phyloP scores from a whole-genome alignment of 305 asterid genomes.

The Nicotiana rustica region DNA sequence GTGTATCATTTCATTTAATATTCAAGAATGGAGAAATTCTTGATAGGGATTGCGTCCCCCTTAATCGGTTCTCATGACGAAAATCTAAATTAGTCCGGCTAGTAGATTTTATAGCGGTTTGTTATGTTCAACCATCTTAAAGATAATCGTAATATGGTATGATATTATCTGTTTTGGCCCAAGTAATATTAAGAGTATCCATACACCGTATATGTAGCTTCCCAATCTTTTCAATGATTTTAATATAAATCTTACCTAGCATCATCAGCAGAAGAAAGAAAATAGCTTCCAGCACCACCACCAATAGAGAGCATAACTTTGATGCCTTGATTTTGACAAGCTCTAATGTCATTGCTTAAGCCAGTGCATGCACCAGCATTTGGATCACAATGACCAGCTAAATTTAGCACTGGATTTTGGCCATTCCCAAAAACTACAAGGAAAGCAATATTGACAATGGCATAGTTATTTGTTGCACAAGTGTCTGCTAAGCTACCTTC shows the following conservation, averaged over 20 bases:
- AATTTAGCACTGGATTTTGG: slow-evolving; percentile 40
- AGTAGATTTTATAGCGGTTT: background rate
- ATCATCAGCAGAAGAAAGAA: slow-evolving; percentile 41
- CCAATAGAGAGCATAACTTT: slow-evolving; percentile 48
- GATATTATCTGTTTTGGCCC: too few species aligned
- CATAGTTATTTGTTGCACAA: slow-evolving; percentile 36
- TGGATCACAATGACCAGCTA: slow-evolving; percentile 48
- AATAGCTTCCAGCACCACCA: slow-evolving; percentile 45
- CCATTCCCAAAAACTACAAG: slow-evolving; percentile 39
- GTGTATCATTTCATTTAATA: background rate
- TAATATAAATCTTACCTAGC: slow-evolving; percentile 36
- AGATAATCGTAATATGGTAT: too few species aligned
- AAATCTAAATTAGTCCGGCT: background rate
- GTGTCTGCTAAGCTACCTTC: slow-evolving; percentile 42
- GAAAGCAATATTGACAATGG: slow-evolving; percentile 41
- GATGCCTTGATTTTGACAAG: slow-evolving; percentile 43
- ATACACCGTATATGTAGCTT: too few species aligned
- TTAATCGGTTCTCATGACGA: background rate
- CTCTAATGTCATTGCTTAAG: slow-evolving; percentile 39
- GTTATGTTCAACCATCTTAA: too few species aligned
- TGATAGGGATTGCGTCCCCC: background rate
- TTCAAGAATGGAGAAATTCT: background rate
- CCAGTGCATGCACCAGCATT: slow-evolving; percentile 32
- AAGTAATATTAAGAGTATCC: too few species aligned
- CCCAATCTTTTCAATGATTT: background rate